Conservation (phyloP, 306 rosid species). For the Cicer bijugum region DNA sequence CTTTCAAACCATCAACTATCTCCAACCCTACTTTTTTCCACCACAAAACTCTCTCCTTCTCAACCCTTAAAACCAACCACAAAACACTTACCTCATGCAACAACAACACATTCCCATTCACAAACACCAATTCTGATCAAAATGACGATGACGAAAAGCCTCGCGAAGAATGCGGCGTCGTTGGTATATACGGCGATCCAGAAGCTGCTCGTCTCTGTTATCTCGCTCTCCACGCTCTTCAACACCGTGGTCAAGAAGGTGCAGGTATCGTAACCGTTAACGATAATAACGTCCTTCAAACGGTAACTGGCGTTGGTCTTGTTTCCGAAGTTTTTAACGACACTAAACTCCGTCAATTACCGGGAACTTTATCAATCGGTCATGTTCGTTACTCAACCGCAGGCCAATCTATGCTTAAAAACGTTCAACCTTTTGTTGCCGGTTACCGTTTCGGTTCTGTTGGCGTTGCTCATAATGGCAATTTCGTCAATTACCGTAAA, state of each 20-base stretch:
- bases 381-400: slow-evolving; percentile 92
- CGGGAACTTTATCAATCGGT: slow-evolving; percentile 72
- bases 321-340: slow-evolving; percentile 79
- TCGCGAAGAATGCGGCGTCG: slow-evolving; percentile 93
- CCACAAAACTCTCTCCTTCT: slow-evolving; percentile 30
- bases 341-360: slow-evolving; percentile 65
- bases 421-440: slow-evolving; percentile 92
- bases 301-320: slow-evolving; percentile 76
- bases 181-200: slow-evolving; percentile 79
- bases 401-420: slow-evolving; percentile 74
- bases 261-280: slow-evolving; percentile 78
- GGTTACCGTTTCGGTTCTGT: slow-evolving; percentile 83
- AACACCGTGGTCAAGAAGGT: slow-evolving; percentile 97
- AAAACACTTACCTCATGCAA: slow-evolving; percentile 39
- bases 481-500: slow-evolving; percentile 73
- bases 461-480: slow-evolving; percentile 91
- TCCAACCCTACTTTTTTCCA: slow-evolving; percentile 31
- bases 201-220: slow-evolving; percentile 79
- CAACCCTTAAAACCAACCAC: slow-evolving; percentile 22
- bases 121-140: neutral
- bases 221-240: slow-evolving; percentile 88
- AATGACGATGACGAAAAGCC: slow-evolving; percentile 66
- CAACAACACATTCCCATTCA: slow-evolving; percentile 7
- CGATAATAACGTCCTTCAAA: slow-evolving; percentile 54
- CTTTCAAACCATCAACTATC: slow-evolving; percentile 13